Evolutionary conservation across 1,284 basidiomycete genomes (phyloP).

Genomic region (Leccinum insolens): DNA sequence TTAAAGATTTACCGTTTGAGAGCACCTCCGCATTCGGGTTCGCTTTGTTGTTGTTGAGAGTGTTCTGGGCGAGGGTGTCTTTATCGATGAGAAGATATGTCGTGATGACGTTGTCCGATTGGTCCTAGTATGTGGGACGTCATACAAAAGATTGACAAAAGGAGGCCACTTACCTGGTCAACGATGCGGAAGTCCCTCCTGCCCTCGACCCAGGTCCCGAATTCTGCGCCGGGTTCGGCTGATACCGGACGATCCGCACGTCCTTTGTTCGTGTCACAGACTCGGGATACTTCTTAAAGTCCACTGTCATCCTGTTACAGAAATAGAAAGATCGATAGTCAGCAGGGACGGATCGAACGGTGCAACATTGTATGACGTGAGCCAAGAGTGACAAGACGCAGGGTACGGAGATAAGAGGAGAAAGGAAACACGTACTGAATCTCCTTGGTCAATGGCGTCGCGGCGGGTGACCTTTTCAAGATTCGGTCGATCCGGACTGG

Average conservation of each 20-base stretch:
- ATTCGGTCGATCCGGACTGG: constrained; percentile 87
- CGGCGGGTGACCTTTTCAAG: constrained; percentile 69
- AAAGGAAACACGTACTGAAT: constrained; percentile 52
- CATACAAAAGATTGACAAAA: background rate
- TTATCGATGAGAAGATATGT: constrained; percentile 28
- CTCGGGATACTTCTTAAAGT: constrained; percentile 75
- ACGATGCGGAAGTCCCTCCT: constrained; percentile 35
- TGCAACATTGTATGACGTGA: background rate
- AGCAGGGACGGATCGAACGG: too few relatives aligned
- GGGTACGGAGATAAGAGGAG: constrained; percentile 11
- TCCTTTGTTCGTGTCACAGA: constrained; percentile 61
- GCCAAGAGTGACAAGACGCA: background rate
- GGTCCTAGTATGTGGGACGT: constrained; percentile 20
- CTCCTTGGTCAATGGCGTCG: constrained; percentile 64
- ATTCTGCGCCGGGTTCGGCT: constrained; percentile 86
- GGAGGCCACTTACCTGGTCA: constrained; percentile 19
- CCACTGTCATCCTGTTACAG: constrained; percentile 57
- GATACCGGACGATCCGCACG: constrained; percentile 86
- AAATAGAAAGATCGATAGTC: too few relatives aligned
- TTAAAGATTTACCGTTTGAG: constrained; percentile 23
- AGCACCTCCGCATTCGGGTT: constrained; percentile 28
- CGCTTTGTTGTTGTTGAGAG: constrained; percentile 26
- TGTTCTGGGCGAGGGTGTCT: constrained; percentile 30
- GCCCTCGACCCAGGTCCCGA: constrained; percentile 90
- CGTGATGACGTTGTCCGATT: constrained; percentile 31